Conservation (phyloP, 345 rosid species). For the Turritis glabra region DNA sequence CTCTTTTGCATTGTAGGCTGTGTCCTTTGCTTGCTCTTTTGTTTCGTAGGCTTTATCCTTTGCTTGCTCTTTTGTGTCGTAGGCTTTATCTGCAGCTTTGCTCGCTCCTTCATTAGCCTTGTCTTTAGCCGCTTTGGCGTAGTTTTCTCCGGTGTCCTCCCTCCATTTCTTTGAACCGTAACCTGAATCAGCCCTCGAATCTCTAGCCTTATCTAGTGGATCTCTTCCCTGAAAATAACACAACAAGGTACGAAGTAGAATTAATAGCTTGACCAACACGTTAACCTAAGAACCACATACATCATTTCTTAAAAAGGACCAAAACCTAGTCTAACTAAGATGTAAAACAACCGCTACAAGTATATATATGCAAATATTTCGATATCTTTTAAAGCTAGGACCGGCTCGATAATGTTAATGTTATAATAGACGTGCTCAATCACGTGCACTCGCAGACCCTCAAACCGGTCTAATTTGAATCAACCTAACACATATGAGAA, state of each 20-base stretch:
- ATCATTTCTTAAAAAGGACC: not conserved
- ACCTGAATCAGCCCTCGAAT: constrained; percentile 17
- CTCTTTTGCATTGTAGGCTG: constrained; percentile 29
- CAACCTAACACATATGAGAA: not conserved
- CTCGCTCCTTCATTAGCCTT: constrained; percentile 28
- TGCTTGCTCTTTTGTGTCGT: constrained; percentile 34
- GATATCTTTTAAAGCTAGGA: not conserved
- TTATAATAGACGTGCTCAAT: too few relatives aligned
- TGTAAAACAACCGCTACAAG: not conserved
- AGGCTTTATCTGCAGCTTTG: constrained; percentile 31
- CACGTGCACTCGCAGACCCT: too few relatives aligned
- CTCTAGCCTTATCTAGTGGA: constrained; percentile 18
- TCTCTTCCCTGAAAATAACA: constrained; percentile 25
- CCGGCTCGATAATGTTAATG: not conserved
- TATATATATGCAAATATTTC: not conserved
- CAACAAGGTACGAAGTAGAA: not conserved
- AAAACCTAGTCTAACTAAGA: not conserved
- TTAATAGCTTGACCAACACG: constrained; percentile 1
- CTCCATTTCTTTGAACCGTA: constrained; percentile 38
- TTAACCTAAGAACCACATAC: not conserved
- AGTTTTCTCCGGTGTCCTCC: constrained; percentile 16
- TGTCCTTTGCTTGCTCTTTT: constrained; percentile 30
- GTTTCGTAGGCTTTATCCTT: constrained; percentile 30
- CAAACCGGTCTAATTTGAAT: not conserved
- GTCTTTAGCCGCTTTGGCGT: constrained; percentile 28